Base-by-base conservation (phyloP, 148 eudicot species). In the Vaccinium corymbosum region DNA sequence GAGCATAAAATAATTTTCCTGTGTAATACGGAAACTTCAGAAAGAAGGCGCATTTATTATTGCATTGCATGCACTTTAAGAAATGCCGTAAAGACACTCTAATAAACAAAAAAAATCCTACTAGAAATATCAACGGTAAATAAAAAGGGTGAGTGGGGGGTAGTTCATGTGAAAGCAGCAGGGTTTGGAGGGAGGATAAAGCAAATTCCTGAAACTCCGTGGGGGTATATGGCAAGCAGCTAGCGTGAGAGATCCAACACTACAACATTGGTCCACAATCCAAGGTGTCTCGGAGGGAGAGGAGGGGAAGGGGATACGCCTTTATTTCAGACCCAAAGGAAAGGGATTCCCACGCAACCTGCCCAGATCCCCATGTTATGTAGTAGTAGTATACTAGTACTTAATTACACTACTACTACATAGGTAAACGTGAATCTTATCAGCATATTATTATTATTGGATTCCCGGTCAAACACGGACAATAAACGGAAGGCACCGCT, bases 181-280 rank as follows among this genome's bases (percentile, higher is more conserved):
- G 51, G 20, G 53, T 64, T 22, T 46, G 46, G 48, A 68, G n/a
- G 62, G 61, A 70, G 20, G 64, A 72, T 68, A 71, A 72, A 76
- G 87, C 85, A 85, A 42, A 78, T 27, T 87, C 89, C 89, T 79
- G 56, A 82, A 87, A 84, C 70, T 85, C 85, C 85, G 87, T 76
- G 86, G 76, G 85, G 75, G 71, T 2, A 50, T 49, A 11, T 29
- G 38, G 73, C 42, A 27, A 68, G 73, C 73, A 68, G 62, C 38
- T 78, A 73, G 38, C 81, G 77, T 80, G 59, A 68, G 79, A 70
- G 84, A 84, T 87, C 82, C 89, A 84, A 84, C 78, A 79, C 42
- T 38, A 38, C 42, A 38, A 38, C 75, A 59, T 6, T 35, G 55
- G 62, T 80, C 73, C 88, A 79, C 75, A 76, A 66, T 86, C 86